Conservation (phyloP, 2,329 filamentous ascomycete species). For the Fusarium pseudonygamai region DNA sequence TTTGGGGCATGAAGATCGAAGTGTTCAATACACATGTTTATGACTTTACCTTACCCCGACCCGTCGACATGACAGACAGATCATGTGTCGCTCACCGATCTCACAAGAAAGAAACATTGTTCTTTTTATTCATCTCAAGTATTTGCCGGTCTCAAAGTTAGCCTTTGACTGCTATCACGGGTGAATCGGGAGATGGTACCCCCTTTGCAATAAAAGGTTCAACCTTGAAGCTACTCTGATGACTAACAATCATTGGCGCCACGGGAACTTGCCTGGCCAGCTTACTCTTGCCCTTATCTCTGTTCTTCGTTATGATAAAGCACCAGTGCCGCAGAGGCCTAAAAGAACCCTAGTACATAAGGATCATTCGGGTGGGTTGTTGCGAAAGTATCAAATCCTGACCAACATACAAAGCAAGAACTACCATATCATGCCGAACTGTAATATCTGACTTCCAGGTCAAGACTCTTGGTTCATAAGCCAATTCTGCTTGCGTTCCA, state of each 20-base stretch:
- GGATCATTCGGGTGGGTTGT: neutral
- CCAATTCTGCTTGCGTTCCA: neutral
- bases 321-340: neutral
- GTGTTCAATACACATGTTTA: too few relatives aligned
- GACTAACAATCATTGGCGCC: rapidly evolving
- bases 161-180: too few relatives aligned
- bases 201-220: rapidly evolving
- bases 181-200: too few relatives aligned
- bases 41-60: too few relatives aligned
- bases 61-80: too few relatives aligned
- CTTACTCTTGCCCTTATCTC: neutral
- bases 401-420: neutral
- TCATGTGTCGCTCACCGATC: too few relatives aligned
- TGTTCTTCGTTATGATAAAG: neutral
- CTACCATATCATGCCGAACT: rapidly evolving
- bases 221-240: neutral
- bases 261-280: neutral
- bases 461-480: rapidly evolving
- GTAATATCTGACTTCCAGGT: neutral
- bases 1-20: too few relatives aligned
- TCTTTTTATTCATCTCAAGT: too few relatives aligned
- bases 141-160: rapidly evolving
- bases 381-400: neutral
- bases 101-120: too few relatives aligned
- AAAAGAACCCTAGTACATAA: neutral